phyloP scores from a whole-genome alignment of 306 rosid species.

The Lathyrus sativus region DNA sequence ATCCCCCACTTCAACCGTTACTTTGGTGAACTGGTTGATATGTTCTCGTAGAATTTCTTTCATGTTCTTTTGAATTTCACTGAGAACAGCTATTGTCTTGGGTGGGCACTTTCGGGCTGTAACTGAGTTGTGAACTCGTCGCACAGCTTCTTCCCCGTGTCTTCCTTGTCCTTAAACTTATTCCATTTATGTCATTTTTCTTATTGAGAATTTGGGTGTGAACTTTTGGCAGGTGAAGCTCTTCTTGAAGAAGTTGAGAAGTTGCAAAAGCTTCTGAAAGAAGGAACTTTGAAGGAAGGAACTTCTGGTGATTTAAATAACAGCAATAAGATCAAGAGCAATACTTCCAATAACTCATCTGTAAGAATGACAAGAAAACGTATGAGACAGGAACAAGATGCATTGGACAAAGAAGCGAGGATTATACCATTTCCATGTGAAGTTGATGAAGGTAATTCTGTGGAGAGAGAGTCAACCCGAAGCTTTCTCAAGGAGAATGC shows the following conservation, averaged over 20 bases:
- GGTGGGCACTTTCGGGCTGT: too few relatives aligned
- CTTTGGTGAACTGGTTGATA: too few relatives aligned
- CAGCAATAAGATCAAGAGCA: slow-evolving; percentile 26
- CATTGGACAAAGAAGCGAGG: slow-evolving; percentile 40
- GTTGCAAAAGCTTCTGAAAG: slow-evolving; percentile 50
- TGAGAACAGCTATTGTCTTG: too few relatives aligned
- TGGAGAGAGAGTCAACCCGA: slow-evolving; percentile 42
- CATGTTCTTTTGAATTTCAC: too few relatives aligned
- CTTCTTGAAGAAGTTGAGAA: slow-evolving; percentile 71
- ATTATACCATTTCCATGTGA: slow-evolving; percentile 40
- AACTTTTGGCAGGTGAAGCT: slow-evolving; percentile 57
- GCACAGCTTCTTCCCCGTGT: too few relatives aligned
- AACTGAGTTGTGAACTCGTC: too few relatives aligned
- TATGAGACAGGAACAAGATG: slow-evolving; percentile 43
- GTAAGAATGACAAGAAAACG: slow-evolving; percentile 54
- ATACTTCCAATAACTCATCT: slow-evolving; percentile 42
- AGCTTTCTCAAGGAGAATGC: slow-evolving; percentile 44
- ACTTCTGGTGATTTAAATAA: slow-evolving; percentile 41
- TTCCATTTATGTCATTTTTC: slow-evolving; percentile 22
- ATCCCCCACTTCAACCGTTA: too few relatives aligned
- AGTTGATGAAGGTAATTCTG: slow-evolving; percentile 40
- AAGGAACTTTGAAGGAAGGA: slow-evolving; percentile 47
- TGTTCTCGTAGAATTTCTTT: too few relatives aligned
- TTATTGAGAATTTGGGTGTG: slow-evolving; percentile 37
- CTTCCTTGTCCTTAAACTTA: slow-evolving; percentile 11